Base-by-base conservation (phyloP, 441 rosid genomes). In the Gossypium lobatum region DNA sequence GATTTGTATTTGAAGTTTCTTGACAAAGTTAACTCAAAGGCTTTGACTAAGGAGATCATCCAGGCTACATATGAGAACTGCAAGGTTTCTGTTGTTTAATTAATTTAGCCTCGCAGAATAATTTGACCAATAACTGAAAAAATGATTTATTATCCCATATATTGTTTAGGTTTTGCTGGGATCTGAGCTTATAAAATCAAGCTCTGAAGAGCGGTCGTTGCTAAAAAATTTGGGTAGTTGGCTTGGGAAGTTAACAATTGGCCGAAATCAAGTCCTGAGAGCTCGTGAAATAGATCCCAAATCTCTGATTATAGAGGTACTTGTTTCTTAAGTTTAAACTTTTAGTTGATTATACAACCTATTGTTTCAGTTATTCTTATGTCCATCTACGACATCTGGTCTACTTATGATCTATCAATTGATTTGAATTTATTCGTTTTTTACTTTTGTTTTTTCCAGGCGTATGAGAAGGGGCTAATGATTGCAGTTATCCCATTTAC, bases 401-500 rank as follows among this genome's bases (percentile, higher is more conserved):
- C 69, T 59, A 64, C 68, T 61, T 68, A 52, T 50, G 21, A 63
- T 50, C 59, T 7, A 55, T 70, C 23, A 67, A 20, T 67, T 71
- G 10, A 39, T 50, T 60, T 48, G 20, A 18, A 63, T 3, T 60
- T 10, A 53, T n/a, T 13, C 11, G 6, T 48, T 20, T 37, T 46
- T 39, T 45, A 14, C 6, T 61, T 71, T 73, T 20, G 0, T 42
- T 21, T 16, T 68, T 73, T 75, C 71, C 90, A 96, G 99, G 99
- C 99, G 18, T 93, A 93, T 83, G 98, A 93, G 88, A 93, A 92
- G 83, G 99, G 99, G 31, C 81, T 92, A 87, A 96, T 96, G 98
- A 96, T 96, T 83, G 98, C 98, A 7, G 99, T 93, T 26, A 96
- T 96, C 83, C 99, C 99, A 28, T 96, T 96, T 80, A 96, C 99